Percentiles rank a stretch among this genome's conserved stretches.
Conservation (phyloP, 306 rosid genomes). For the Fragaria nilgerrensis region DNA sequence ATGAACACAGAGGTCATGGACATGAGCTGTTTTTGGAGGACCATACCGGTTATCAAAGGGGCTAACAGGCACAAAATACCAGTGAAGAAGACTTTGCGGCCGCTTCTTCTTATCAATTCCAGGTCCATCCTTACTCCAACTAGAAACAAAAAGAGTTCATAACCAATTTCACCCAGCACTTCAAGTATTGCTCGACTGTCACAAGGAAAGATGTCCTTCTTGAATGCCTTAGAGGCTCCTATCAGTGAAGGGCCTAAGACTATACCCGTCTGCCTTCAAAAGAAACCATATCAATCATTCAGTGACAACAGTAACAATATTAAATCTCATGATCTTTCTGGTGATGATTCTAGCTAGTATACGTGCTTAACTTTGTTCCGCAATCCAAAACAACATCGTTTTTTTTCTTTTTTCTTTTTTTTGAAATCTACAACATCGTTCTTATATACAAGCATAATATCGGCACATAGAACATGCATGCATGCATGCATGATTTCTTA, state of each 20-base stretch:
- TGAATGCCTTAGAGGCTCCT: neutral
- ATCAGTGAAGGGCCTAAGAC: conserved; percentile 27
- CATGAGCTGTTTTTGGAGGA: neutral
- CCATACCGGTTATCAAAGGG: neutral
- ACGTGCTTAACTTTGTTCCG: neutral
- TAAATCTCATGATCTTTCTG: neutral
- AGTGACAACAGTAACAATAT: neutral
- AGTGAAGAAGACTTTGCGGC: conserved; percentile 36
- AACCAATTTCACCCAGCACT: conserved; percentile 36
- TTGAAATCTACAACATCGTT: too few species aligned
- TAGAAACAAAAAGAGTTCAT: conserved; percentile 35
- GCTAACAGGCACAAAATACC: conserved; percentile 19
- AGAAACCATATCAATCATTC: neutral
- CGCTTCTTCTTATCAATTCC: conserved; percentile 39
- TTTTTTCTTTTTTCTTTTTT: too few species aligned
- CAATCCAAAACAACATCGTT: too few species aligned
- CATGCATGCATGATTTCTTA: neutral
- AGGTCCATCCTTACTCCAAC: conserved; percentile 59
- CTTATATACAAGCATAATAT: neutral
- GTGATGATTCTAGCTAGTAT: neutral
- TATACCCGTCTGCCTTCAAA: conserved; percentile 42
- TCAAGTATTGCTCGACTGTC: conserved; percentile 38
- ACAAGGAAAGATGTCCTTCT: neutral
- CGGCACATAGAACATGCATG: neutral
- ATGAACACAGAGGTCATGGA: neutral